Conservation (phyloP, 768 basidiomycete species). For the Boletellus ananiceps region DNA sequence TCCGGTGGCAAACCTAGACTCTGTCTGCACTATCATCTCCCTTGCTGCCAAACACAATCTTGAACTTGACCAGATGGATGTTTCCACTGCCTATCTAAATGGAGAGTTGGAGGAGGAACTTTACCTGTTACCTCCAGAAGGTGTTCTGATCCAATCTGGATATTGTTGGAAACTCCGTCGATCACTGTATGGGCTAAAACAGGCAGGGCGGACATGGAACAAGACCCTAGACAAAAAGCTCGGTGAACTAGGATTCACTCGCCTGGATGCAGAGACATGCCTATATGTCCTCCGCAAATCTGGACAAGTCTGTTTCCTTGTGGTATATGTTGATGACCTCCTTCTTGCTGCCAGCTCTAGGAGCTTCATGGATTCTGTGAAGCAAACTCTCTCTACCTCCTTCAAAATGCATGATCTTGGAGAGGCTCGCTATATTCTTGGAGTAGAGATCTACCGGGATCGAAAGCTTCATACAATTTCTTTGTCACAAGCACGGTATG, state of each 20-base stretch:
- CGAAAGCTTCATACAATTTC: conserved; percentile 19
- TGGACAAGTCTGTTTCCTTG: not conserved
- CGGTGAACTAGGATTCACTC: not conserved
- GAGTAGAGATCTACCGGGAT: conserved; percentile 30
- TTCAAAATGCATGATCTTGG: conserved; percentile 6
- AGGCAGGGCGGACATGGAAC: conserved; percentile 27
- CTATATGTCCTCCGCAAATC: not conserved
- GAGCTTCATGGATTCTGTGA: not conserved
- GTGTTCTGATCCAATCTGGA: conserved; percentile 2
- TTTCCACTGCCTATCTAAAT: conserved; percentile 8
- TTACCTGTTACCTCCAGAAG: conserved; percentile 24
- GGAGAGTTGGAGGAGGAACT: conserved; percentile 24
- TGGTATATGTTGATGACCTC: conserved; percentile 1
- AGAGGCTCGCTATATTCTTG: conserved; percentile 25
- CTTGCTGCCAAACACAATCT: not conserved
- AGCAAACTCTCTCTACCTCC: not conserved
- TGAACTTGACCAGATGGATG: conserved; percentile 3
- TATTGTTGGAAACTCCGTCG: conserved; percentile 15
- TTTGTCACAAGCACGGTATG: conserved; percentile 24
- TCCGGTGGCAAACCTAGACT: conserved; percentile 5
- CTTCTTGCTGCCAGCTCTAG: not conserved
- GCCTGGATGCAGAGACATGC: not conserved
- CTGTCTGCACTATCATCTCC: not conserved
- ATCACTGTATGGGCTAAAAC: conserved; percentile 31
- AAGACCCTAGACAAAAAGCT: conserved; percentile 9